Conservation (phyloP, 2,329 filamentous ascomycete genomes). For the Triangularia setosa region DNA sequence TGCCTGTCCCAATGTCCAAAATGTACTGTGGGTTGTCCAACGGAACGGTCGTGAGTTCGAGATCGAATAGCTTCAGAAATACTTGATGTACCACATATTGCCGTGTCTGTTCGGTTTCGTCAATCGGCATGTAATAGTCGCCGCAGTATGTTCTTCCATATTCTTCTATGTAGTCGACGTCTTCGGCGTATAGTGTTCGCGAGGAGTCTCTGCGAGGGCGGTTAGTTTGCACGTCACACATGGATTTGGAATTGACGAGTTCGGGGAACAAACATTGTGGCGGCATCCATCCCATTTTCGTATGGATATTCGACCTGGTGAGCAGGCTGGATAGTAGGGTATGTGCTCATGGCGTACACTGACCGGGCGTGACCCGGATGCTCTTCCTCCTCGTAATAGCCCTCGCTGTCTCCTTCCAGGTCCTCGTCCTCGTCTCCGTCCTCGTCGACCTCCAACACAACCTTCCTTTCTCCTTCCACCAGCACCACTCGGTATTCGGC, state of each 20-base stretch:
- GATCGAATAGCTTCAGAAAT: constrained; percentile 31
- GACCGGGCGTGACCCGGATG: constrained; percentile 9
- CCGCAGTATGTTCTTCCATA: constrained; percentile 56
- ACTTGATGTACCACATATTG: constrained; percentile 34
- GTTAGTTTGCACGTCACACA: constrained; percentile 11
- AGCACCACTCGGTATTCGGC: constrained; percentile 8
- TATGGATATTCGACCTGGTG: constrained; percentile 22
- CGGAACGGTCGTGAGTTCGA: constrained; percentile 33
- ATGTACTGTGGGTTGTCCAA: constrained; percentile 40
- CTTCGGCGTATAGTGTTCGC: constrained; percentile 32
- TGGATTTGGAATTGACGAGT: background rate
- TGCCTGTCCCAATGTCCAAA: constrained; percentile 58
- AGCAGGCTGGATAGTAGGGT: constrained; percentile 21
- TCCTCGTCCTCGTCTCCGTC: constrained; percentile 12
- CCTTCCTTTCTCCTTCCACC: background rate
- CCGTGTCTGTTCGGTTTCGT: constrained; percentile 47
- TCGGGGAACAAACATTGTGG: constrained; percentile 24
- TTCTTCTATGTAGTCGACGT: constrained; percentile 47
- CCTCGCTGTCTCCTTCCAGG: background rate
- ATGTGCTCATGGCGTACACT: constrained; percentile 26
- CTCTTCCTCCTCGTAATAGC: constrained; percentile 6
- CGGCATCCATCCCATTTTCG: constrained; percentile 21
- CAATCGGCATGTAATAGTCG: constrained; percentile 58
- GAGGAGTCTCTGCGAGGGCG: constrained; percentile 28
- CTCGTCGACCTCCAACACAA: constrained; percentile 18